Evolutionary conservation across 371 early-diverging fungal genomes (phyloP), one percentile per base, ranked within the genome.

Genomic region (Syncephalastrum racemosum): DNA sequence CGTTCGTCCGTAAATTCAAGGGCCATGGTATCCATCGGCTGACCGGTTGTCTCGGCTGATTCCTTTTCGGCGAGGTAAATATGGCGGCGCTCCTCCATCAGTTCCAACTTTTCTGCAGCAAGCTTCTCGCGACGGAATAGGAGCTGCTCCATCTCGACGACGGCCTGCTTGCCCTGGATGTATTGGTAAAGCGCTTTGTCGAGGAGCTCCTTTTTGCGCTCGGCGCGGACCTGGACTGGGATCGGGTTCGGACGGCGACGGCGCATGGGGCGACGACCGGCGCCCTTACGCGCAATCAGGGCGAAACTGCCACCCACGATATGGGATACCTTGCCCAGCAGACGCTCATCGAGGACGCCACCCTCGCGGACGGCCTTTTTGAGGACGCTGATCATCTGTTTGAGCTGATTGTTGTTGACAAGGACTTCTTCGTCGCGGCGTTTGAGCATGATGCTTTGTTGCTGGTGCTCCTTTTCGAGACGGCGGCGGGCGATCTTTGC

Each of bases 1-100:
- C 92, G 87, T 45, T 92, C 93, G 58, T 92, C 90, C 76, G 89
- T 87, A 54, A 90, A 82, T 23, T 81, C 76, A 22, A 82, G 71
- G 0, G 85, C 76, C 56, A 83, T 79, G 53, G 79, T 76, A 22
- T 77, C 75, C 68, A 80, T 65, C 10, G 78, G 58, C 20, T 79
- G 63, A 2, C 80, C 84, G 7, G 66, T 77, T 52, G 56, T 53
- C 14, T 82, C 81, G 2, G 81, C 81, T 6, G 67, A 65, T 51
- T 82, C 85, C 41, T 80, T 80, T 52, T 88, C 83, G 3, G 83
- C 83, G 44, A 73, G 63, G n/a, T 85, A 84, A 5, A 88, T 82
- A 10, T 80, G 75, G 58, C 85, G 82, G 14, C 91, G 84, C 59
- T 92, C 90, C 22, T 82, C 82, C 39, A 84, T 63, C 8, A 90